Conservation (phyloP, 1,284 basidiomycete genomes). For the Stygiomarasmius scandens region DNA sequence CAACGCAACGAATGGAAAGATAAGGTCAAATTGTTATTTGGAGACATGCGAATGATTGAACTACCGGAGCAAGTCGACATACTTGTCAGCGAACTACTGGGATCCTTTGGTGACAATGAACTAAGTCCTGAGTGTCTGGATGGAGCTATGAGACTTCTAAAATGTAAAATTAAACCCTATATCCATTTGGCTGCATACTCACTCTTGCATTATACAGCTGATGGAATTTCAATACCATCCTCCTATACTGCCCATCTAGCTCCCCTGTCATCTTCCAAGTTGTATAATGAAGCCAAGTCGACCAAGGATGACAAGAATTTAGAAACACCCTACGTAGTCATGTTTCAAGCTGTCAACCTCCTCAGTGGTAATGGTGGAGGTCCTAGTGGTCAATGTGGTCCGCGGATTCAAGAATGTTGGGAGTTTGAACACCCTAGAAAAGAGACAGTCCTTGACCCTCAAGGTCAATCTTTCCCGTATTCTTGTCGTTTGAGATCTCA, state of each 20-base stretch:
- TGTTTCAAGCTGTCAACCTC: constrained; percentile 92
- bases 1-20: constrained; percentile 84
- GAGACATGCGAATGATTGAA: constrained; percentile 89
- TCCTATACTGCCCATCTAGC: constrained; percentile 96
- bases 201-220: constrained; percentile 47
- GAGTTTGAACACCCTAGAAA: constrained; percentile 92
- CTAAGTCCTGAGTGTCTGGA: constrained; percentile 97
- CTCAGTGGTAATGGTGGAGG: constrained; percentile 75
- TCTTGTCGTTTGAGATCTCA: constrained; percentile 9
- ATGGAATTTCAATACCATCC: constrained; percentile 94
- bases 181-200: constrained; percentile 6
- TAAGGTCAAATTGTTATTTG: constrained; percentile 81
- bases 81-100: constrained; percentile 93
- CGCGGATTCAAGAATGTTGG: constrained; percentile 94
- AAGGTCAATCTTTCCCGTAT: constrained; percentile 49
- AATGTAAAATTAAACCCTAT: constrained; percentile 53
- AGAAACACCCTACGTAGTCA: constrained; percentile 98
- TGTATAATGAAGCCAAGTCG: constrained; percentile 80
- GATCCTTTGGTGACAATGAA: constrained; percentile 98
- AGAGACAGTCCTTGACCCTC: constrained; percentile 73
- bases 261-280: constrained; percentile 90
- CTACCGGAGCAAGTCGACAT: constrained; percentile 90
- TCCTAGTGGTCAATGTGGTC: constrained; percentile 68
- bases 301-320: constrained; percentile 64
- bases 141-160: constrained; percentile 90